Conservation (phyloP, 1,284 basidiomycete genomes). For the Ceratobasidium papillatum region DNA sequence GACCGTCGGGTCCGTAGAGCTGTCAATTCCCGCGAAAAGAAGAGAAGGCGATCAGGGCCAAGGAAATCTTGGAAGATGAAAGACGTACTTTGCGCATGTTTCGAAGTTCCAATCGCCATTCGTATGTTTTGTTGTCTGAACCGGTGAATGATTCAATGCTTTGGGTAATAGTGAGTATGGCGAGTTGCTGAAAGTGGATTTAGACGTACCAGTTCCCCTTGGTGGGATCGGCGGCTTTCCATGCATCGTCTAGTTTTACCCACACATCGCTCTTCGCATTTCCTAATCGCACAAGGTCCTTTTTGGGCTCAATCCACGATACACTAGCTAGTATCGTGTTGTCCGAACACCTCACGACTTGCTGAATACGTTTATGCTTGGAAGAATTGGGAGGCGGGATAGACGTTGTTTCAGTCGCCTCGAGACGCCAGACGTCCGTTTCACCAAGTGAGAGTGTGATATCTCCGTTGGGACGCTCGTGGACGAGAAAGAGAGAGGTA, state of each 20-base stretch:
- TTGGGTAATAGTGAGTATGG: background rate
- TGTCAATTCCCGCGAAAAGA: constrained; percentile 10
- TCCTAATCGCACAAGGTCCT: constrained; percentile 23
- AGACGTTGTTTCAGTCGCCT: background rate
- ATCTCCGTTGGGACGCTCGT: constrained; percentile 33
- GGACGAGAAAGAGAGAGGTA: constrained; percentile 18
- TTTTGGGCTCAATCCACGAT: constrained; percentile 20
- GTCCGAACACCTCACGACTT: constrained; percentile 27
- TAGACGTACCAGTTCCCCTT: constrained; percentile 30
- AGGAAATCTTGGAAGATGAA: background rate
- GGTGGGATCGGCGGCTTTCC: constrained; percentile 21
- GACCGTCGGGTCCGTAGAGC: constrained; percentile 17
- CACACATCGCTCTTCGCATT: constrained; percentile 14
- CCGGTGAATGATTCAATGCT: constrained; percentile 26
- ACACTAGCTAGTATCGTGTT: constrained; percentile 16
- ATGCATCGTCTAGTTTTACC: constrained; percentile 29
- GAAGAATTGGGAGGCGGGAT: background rate
- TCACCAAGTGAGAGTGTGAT: constrained; percentile 15
- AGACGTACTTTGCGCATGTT: constrained; percentile 33
- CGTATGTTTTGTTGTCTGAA: constrained; percentile 25
- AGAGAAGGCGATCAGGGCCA: background rate
- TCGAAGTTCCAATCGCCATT: constrained; percentile 32
- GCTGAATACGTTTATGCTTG: constrained; percentile 6
- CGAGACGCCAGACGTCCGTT: constrained; percentile 2
- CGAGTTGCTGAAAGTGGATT: too few species aligned